phyloP scores from a whole-genome alignment of 345 rosid genomes.

The Linum trigynum region DNA sequence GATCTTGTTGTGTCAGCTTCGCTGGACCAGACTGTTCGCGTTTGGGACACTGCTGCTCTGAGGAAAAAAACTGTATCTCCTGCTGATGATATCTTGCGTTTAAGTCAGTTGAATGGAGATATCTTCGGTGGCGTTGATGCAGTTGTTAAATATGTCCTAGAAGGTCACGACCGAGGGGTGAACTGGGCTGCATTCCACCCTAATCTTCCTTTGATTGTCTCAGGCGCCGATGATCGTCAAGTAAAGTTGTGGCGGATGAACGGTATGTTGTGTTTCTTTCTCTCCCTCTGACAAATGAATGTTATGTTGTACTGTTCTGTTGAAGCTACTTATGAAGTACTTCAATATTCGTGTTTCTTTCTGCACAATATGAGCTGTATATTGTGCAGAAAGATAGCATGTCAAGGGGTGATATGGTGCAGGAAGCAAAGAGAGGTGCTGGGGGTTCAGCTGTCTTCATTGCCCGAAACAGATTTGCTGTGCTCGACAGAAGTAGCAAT shows the following conservation, averaged over 20 bases:
- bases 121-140: slow-evolving; percentile 93
- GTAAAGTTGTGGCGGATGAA: slow-evolving; percentile 98
- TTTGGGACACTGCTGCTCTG: slow-evolving; percentile 92
- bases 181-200: slow-evolving; percentile 99
- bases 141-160: slow-evolving; percentile 88
- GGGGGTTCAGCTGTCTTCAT: slow-evolving; percentile 82
- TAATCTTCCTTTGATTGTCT: slow-evolving; percentile 83
- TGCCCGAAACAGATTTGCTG: slow-evolving; percentile 84
- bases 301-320: too few species aligned
- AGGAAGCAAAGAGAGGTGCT: slow-evolving; percentile 76
- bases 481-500: slow-evolving; percentile 78
- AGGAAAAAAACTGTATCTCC: slow-evolving; percentile 87
- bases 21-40: slow-evolving; percentile 92
- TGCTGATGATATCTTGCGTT: slow-evolving; percentile 74
- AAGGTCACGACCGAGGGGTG: slow-evolving; percentile 97
- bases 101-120: slow-evolving; percentile 89
- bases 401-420: slow-evolving; percentile 58
- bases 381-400: slow-evolving; percentile 67
- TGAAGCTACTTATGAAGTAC: not conserved
- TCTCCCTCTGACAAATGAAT: too few species aligned
- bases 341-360: not conserved
- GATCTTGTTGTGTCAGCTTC: slow-evolving; percentile 97
- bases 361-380: slow-evolving; percentile 87
- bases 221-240: slow-evolving; percentile 98
- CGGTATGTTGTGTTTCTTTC: slow-evolving; percentile 30